These are phyloP conservation scores for Chlamydomonas applanata DNA, from an alignment of 139 green algal genomes.

Conservation along the genomic window DNA sequence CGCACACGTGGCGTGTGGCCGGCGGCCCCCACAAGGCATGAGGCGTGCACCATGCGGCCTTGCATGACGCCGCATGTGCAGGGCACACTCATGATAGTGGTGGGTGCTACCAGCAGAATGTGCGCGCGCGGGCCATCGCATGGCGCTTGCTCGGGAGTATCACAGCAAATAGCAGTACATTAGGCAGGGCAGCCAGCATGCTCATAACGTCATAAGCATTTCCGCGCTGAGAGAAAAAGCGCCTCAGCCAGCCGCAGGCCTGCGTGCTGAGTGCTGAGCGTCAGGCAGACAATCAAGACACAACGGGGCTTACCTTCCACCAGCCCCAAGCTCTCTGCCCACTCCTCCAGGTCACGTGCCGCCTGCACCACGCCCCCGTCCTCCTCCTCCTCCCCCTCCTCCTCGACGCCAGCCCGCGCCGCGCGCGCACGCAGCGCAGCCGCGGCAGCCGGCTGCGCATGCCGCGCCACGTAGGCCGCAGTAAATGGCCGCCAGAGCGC, in stretches of 20 bases:
- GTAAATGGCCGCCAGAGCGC: not conserved
- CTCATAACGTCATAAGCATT: too few relatives aligned
- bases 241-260: not conserved
- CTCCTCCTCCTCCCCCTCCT: not conserved
- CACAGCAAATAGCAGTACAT: too few relatives aligned
- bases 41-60: too few relatives aligned
- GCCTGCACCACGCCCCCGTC: not conserved
- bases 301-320: not conserved
- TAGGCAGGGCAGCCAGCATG: too few relatives aligned
- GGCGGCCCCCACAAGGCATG: too few relatives aligned
- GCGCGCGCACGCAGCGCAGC: not conserved
- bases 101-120: too few relatives aligned
- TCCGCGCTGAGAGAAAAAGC: not conserved
- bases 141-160: too few relatives aligned
- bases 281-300: not conserved
- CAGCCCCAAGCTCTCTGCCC: constrained; percentile 6
- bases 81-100: too few relatives aligned
- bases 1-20: too few relatives aligned
- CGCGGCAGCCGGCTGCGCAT: not conserved
- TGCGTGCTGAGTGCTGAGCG: not conserved
- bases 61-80: too few relatives aligned
- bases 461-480: not conserved
- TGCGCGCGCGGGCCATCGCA: too few relatives aligned
- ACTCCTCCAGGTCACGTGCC: constrained; percentile 2
- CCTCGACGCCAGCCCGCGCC: too few relatives aligned